Base-by-base conservation (phyloP, 2,329 filamentous ascomycete species). In the Aspergillus sp. region DNA sequence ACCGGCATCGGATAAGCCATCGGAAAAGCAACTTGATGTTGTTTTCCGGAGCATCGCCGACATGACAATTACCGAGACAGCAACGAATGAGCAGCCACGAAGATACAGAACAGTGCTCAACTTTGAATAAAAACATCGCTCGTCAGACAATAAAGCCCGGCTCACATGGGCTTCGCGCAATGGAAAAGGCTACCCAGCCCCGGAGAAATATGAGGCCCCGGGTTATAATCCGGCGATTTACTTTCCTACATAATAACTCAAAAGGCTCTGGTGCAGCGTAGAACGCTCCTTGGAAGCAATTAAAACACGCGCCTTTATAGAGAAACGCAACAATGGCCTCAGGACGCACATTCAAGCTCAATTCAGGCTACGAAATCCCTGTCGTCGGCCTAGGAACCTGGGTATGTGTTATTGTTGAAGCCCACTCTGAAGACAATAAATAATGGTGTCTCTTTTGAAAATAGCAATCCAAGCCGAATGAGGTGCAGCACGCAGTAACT, bases 401-500 rank as follows among this genome's bases (percentile, higher is more conserved):
- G 56, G 56, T 58, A 51, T 6, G 46, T 27, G n/a, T n/a, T 2
- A 15, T 20, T 24, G 8, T 20, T 24, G 8, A 40, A 53, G 2
- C 7, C 1, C 24, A 7, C 5, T n/a, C 24, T 34, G 1, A 41
- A n/a, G 7, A 17, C 9, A 9, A 13, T 11, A 27, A 8, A 37
- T 51, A 19, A 51, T 15, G 27, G 6, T 7, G 2, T 3, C 15
- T 3, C 15, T 22, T n/a, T 7, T 30, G 13, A 5, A 34, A 15
- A 47, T 41, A 58, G 56, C 56, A 58, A 54, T 54, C 56, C 5
- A 54, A 50, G 20, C 44, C 50, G 22, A 58, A 54, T 50, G 73
- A 80, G 61, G 77, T 79, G n/a, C 72, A 76, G 50, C 64, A 74
- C 7, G 79, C 79, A 6, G 78, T 82, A 7, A 66, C 72, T 13